These are phyloP conservation scores for Cadophora sp. DNA, from an alignment of 2,329 filamentous ascomycete species.

Conservation along the genomic window DNA sequence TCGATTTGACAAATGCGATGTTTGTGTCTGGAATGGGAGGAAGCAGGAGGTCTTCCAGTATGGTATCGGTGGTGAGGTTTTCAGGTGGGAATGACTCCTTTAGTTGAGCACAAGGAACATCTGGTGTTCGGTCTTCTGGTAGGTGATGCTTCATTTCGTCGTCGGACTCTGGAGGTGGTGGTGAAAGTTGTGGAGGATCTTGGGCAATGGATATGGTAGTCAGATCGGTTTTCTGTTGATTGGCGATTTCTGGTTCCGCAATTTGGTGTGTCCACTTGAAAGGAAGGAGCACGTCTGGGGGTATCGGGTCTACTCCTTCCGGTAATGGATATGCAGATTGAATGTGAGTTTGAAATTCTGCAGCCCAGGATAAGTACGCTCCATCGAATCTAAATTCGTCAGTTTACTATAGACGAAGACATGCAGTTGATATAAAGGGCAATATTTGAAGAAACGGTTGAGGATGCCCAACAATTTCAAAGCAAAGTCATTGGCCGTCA, in stretches of 20 bases:
- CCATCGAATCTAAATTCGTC: slow-evolving; percentile 71
- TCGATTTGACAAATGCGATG: slow-evolving; percentile 59
- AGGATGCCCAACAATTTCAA: background rate
- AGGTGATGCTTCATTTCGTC: background rate
- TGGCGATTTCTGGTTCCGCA: background rate
- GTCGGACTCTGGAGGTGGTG: background rate
- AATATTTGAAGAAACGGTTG: background rate
- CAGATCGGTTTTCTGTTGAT: background rate
- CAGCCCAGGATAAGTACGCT: slow-evolving; percentile 79
- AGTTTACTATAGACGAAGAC: background rate
- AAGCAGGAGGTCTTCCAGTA: background rate
- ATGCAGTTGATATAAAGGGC: background rate
- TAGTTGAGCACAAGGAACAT: slow-evolving; percentile 23
- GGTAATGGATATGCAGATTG: slow-evolving; percentile 73
- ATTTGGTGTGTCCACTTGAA: slow-evolving; percentile 72
- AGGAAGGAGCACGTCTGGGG: slow-evolving; percentile 75
- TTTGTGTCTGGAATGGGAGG: slow-evolving; percentile 29
- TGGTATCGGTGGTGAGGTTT: slow-evolving; percentile 21
- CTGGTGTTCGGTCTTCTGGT: slow-evolving; percentile 1
- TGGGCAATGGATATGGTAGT: too few species aligned
- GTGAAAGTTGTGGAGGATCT: background rate
- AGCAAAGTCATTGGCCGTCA: background rate
- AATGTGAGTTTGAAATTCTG: slow-evolving; percentile 70
- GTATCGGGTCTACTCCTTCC: slow-evolving; percentile 70
- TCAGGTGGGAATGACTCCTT: slow-evolving; percentile 19